phyloP scores from a whole-genome alignment of 331 rosid species.

The Stylosanthes scabra region DNA sequence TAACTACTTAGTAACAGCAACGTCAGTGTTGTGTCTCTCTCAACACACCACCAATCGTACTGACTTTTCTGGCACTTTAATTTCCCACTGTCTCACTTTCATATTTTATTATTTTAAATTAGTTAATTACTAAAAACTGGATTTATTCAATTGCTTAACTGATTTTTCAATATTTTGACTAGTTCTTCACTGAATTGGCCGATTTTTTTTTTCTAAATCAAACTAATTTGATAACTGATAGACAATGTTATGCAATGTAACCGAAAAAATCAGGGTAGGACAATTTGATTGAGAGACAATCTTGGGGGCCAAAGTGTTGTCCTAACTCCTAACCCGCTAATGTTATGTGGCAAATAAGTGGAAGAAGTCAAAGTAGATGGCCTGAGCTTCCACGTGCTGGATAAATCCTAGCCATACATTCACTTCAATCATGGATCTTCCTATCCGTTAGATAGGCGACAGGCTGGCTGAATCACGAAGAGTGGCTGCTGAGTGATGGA shows the following conservation, averaged over 20 bases:
- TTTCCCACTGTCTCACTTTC: too few relatives aligned
- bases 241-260: too few relatives aligned
- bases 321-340: neutral
- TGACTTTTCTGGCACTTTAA: too few relatives aligned
- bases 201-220: too few relatives aligned
- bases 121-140: too few relatives aligned
- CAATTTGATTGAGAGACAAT: neutral
- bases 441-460: too few relatives aligned
- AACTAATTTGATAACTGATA: too few relatives aligned
- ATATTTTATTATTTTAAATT: too few relatives aligned
- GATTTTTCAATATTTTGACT: too few relatives aligned
- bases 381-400: neutral
- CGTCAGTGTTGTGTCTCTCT: neutral
- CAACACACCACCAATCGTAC: too few relatives aligned
- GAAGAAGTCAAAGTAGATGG: neutral
- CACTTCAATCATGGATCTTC: neutral
- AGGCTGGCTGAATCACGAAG: neutral
- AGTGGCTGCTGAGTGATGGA: neutral
- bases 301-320: neutral
- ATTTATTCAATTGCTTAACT: too few relatives aligned
- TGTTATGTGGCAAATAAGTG: neutral
- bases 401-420: slow-evolving; percentile 10
- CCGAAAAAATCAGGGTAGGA: neutral
- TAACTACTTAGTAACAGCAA: neutral
- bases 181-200: too few relatives aligned